Evolutionary conservation across 2,329 filamentous ascomycete species (phyloP).

Genomic region (Pestalotiopsis sp.): DNA sequence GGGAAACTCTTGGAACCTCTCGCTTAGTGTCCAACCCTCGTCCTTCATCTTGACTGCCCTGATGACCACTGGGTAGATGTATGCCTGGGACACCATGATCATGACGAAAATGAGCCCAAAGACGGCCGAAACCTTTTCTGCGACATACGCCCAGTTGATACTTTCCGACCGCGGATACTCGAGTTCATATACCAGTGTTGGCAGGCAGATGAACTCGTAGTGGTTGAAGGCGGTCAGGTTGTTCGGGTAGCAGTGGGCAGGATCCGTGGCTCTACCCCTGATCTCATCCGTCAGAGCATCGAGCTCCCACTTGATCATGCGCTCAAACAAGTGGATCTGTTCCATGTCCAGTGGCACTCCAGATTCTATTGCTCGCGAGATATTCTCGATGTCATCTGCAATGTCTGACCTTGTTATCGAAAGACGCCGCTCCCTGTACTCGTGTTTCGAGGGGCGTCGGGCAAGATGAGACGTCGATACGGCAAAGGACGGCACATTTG

Average conservation of each 20-base stretch:
- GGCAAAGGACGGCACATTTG: conserved; percentile 42
- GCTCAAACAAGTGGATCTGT: conserved; percentile 66
- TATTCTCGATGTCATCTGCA: conserved; percentile 56
- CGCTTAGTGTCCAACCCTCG: conserved; percentile 59
- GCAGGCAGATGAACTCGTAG: conserved; percentile 74
- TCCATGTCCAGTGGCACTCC: conserved; percentile 61
- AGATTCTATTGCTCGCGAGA: conserved; percentile 65
- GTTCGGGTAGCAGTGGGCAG: conserved; percentile 61
- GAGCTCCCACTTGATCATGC: conserved; percentile 70
- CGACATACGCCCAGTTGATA: conserved; percentile 76
- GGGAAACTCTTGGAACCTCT: conserved; percentile 70
- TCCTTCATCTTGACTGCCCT: conserved; percentile 70
- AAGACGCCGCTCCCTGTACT: conserved; percentile 44
- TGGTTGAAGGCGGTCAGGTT: conserved; percentile 70
- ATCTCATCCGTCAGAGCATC: conserved; percentile 67
- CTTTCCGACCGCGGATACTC: conserved; percentile 71
- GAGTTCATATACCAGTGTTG: conserved; percentile 79
- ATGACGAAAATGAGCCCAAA: conserved; percentile 77
- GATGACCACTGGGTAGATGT: conserved; percentile 76
- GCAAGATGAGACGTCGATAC: conserved; percentile 50
- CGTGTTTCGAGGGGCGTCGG: conserved; percentile 41
- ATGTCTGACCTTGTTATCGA: conserved; percentile 37
- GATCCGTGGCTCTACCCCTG: conserved; percentile 59
- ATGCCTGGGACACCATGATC: conserved; percentile 77
- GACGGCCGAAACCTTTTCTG: conserved; percentile 71